Base-by-base conservation (phyloP, 129 eudicot genomes). In the Lactuca sativa region DNA sequence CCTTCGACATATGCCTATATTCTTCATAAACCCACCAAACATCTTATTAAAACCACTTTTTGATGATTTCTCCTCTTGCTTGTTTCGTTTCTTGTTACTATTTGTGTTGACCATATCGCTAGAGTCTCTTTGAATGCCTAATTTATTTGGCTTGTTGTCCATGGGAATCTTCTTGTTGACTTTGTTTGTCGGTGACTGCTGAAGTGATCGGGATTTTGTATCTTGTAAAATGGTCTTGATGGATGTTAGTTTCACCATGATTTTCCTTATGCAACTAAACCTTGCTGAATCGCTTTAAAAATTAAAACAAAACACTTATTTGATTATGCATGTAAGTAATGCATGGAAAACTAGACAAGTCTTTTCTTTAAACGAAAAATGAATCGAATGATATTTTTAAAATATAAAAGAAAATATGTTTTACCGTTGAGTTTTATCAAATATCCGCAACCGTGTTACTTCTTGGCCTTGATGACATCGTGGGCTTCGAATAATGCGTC, bases 241-340 rank as follows among this genome's bases (percentile, higher is more conserved):
- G 33, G 82, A 72, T 59, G 59, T 60, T 44, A 78, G 63, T 61
- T 78, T 78, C 13, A 78, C 69, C 69, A 78, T 17, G 31, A 78
- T 34, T 68, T 72, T 78, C 64, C 52, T 72, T 58, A 54, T 53
- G 67, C 82, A 65, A 33, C 34, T 62, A 18, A 56, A 60, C 59
- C 48, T 78, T 9, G 74, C 5, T 72, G 62, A 59, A 47, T 47
- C 67, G 41, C 74, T 48, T 48, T 57, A 17, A 74, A 36, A 9
- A 61, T 18, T 14, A 49, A 59, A 15, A 11, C 3, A 41, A 44
- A 34, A 61, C 38, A 11, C 3, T 0, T 7, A 1, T 15, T 63
- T 41, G 5, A 63, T 61, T n/a, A 37, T 13, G 1, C 6, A 15
- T 60, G 47, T 60, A 33, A 6, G 11, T 18, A 18, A 1, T 18